phyloP scores from a whole-genome alignment of 169 alveolate genomes.

The Plasmodium fragile region DNA sequence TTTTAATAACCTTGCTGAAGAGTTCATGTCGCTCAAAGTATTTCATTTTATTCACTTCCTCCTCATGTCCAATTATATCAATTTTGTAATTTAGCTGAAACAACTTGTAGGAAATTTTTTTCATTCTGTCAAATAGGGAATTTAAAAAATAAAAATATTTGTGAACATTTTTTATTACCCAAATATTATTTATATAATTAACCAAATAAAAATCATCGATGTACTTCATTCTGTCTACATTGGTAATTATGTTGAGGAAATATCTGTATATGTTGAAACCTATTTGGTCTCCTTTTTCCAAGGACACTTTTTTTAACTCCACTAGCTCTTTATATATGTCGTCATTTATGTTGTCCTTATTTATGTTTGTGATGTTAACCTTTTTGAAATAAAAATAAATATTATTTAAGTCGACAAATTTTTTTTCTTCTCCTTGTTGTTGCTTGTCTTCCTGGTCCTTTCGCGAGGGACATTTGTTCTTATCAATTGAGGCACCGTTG shows the following conservation, averaged over 20 bases:
- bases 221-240: conserved; percentile 68
- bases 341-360: conserved; percentile 67
- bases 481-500: neutral
- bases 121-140: conserved; percentile 73
- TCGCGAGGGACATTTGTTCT: too few species aligned
- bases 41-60: conserved; percentile 68
- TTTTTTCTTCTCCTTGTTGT: neutral
- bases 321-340: conserved; percentile 70
- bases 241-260: conserved; percentile 63
- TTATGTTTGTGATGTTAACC: conserved; percentile 65
- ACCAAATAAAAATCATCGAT: conserved; percentile 70
- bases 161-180: conserved; percentile 67
- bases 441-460: neutral
- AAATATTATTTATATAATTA: conserved; percentile 61
- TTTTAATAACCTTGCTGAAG: conserved; percentile 63
- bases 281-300: conserved; percentile 49
- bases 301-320: conserved; percentile 30
- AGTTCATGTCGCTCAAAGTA: conserved; percentile 69
- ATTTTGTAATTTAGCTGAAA: conserved; percentile 49
- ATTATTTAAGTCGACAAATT: conserved; percentile 61
- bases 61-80: conserved; percentile 60
- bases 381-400: conserved; percentile 73
- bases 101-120: conserved; percentile 66
- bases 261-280: conserved; percentile 68
- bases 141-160: conserved; percentile 76